Conservation (phyloP, 768 basidiomycete species). For the Psilocybe sp. region DNA sequence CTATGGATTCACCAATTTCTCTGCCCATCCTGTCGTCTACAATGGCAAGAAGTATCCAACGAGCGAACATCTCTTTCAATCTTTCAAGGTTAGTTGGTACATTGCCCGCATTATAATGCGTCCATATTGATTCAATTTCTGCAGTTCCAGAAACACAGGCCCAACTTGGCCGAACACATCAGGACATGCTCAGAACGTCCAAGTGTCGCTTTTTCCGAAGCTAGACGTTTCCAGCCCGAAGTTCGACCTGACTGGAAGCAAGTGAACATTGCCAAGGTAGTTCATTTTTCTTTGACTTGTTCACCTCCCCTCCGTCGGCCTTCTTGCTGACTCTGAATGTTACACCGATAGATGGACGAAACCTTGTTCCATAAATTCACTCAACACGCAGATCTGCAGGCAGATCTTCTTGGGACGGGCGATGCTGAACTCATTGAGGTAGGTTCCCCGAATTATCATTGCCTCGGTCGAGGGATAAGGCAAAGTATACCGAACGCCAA, state of each 20-base stretch:
- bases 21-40: conserved; percentile 59
- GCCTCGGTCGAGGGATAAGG: conserved; percentile 3
- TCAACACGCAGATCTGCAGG: conserved; percentile 60
- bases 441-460: conserved; percentile 9
- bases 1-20: conserved; percentile 76
- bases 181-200: conserved; percentile 61
- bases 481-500: too few relatives aligned
- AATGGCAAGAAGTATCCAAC: conserved; percentile 68
- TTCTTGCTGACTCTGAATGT: neutral
- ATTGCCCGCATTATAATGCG: neutral
- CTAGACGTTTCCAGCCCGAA: conserved; percentile 59
- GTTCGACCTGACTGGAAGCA: conserved; percentile 67
- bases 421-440: conserved; percentile 72
- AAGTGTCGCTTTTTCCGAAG: conserved; percentile 64
- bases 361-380: conserved; percentile 66
- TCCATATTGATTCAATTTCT: conserved; percentile 5
- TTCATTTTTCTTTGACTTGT: neutral
- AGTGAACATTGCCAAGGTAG: conserved; percentile 64
- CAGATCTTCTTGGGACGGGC: conserved; percentile 61
- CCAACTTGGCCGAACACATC: conserved; percentile 67
- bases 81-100: conserved; percentile 55
- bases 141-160: conserved; percentile 59
- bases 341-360: conserved; percentile 57
- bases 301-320: too few relatives aligned
- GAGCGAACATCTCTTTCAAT: conserved; percentile 76